Evolutionary conservation across 345 rosid genomes (phyloP), one percentile per base, ranked within the genome.

Genomic region (Boechera stricta): DNA sequence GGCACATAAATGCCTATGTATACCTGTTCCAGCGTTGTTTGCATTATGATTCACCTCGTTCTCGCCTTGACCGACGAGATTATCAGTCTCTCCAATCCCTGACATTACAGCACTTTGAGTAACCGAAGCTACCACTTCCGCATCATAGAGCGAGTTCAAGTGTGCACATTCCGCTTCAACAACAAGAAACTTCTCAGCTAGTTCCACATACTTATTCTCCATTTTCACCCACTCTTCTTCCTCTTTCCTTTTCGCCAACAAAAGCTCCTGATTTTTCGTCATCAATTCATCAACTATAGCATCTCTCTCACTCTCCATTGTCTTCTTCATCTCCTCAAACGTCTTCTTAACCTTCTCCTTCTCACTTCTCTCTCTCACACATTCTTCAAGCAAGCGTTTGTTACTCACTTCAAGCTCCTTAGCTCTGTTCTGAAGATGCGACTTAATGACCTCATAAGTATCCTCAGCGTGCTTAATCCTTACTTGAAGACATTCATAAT

Each of bases 131-230:
- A 7, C 60, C 3, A 69, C 63, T 69, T 62, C 31, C 1, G 55
- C 56, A 31, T 69, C 64, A 42, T 69, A 76, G 15, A 69, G 55
- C 0, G 73, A 67, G 31, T 59, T 38, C 79, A 75, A 3, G 38
- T 26, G 10, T 0, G 35, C 36, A 32, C 36, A 59, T 3, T 76
- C 57, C 2, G 4, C 31, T 69, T 69, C 80, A 42, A 52, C 38
- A 12, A 41, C 10, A 1, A 9, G 8, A 12, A 52, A 24, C 33
- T n/a, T 69, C 21, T 69, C 56, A 4, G 24, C 56, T n/a, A 69
- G 52, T 10, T 42, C 31, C 13, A 39, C 55, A 12, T 29, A 68
- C 74, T 61, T 76, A 4, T 32, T 42, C 66, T 68, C 61, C 28
- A 68, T 0, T 8, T 48, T 41, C 29, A 44, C 64, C 1, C 24